Percentiles rank a stretch among this genome's conserved stretches.
Conservation (phyloP, 345 rosid genomes). For the Lepidium africanum region DNA sequence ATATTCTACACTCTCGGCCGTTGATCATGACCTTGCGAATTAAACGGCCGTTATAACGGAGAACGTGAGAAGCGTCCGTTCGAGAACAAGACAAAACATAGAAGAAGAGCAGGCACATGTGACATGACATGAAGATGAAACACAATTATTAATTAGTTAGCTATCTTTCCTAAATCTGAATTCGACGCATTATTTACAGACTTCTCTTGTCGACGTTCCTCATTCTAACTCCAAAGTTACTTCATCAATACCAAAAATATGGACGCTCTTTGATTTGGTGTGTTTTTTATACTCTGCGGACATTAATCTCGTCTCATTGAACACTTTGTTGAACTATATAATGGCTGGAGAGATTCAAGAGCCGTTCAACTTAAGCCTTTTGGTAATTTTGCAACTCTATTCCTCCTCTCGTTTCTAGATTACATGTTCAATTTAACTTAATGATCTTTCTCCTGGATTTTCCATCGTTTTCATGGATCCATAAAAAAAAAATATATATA, state of each 20-base stretch:
- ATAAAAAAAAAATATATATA: no score
- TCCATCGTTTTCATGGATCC: neutral
- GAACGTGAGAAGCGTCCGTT: constrained; percentile 18
- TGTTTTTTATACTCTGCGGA: neutral
- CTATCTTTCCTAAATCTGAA: neutral
- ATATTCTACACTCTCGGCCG: neutral
- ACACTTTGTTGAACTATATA: constrained; percentile 1
- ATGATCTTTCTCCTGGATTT: neutral
- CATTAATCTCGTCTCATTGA: neutral
- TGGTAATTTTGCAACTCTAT: constrained; percentile 35
- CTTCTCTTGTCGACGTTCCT: neutral
- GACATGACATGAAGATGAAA: constrained; percentile 7
- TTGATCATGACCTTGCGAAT: constrained; percentile 9
- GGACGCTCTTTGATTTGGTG: neutral
- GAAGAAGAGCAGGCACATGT: neutral
- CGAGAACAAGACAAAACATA: neutral
- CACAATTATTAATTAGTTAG: constrained; percentile 6
- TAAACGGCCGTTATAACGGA: constrained; percentile 5
- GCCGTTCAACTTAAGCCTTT: constrained; percentile 45
- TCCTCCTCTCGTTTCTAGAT: neutral
- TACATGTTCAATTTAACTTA: neutral
- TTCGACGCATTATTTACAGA: neutral
- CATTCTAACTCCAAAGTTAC: neutral
- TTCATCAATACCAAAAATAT: neutral
- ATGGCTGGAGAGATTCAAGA: constrained; percentile 75